Evolutionary conservation across 305 asterid genomes (phyloP).

Genomic region (Rubia occidens): DNA sequence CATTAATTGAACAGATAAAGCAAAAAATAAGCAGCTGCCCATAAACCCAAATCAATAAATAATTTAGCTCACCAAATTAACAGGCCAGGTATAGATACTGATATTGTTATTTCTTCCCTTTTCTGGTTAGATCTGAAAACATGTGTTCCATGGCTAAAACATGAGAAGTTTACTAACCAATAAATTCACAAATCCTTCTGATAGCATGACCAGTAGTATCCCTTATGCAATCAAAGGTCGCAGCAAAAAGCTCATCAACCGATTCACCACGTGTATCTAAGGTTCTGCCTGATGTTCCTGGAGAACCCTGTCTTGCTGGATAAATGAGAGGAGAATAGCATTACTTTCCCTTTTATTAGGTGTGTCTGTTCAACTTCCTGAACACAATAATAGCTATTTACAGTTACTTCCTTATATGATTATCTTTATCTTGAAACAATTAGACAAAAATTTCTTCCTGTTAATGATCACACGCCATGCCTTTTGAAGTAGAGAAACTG

Average conservation of each 20-base stretch:
- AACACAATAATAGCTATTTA: slow-evolving; percentile 3
- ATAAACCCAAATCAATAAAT: neutral
- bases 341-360: neutral
- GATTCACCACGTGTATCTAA: slow-evolving; percentile 46
- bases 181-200: slow-evolving; percentile 52
- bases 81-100: neutral
- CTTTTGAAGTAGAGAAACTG: neutral
- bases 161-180: slow-evolving; percentile 41
- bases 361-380: neutral
- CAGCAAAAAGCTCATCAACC: slow-evolving; percentile 83
- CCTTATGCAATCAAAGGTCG: slow-evolving; percentile 81
- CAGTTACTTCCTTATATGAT: neutral
- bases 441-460: neutral
- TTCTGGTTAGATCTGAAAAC: neutral
- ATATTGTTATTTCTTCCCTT: neutral
- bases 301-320: slow-evolving; percentile 44
- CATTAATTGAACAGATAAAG: neutral
- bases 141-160: neutral
- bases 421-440: neutral
- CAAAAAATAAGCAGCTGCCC: neutral
- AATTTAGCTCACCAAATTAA: neutral
- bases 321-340: slow-evolving; percentile 13
- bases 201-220: slow-evolving; percentile 68
- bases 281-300: slow-evolving; percentile 34
- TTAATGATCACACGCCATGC: neutral